Base-by-base conservation (phyloP, 352 stramenopile species). In the Phytophthora nicotianae region DNA sequence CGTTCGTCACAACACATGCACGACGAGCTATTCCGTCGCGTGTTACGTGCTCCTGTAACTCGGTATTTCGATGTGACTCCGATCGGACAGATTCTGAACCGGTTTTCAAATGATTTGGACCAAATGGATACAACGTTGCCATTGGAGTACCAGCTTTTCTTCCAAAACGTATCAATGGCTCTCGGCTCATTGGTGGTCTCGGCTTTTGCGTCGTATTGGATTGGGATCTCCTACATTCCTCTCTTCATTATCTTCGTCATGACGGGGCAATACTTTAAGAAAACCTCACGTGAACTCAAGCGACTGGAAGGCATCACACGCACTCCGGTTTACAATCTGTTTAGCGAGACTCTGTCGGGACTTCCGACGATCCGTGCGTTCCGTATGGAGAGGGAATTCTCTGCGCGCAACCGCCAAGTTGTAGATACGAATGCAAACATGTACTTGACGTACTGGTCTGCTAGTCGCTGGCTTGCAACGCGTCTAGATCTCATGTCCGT, bases 401-500 rank as follows among this genome's bases (percentile, higher is more conserved):
- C 52, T 2, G 11, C 29, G 10, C 62, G 76, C 4, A 86, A 90
- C 56, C 81, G 73, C 38, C 29, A 29, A 10, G 70, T 68, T 10
- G 72, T 87, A 4, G 73, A 84, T 19, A 55, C 58, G 19, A 86
- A 86, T 47, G 60, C 77, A 3, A 74, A 67, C 23, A 55, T 66
- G 55, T 86, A 82, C 53, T 70, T 86, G 21, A 77, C 66, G 26
- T 84, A 77, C 51, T 86, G 77, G 74, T 54, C 64, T 24, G 70
- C 74, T 4, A 70, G 74, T 64, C 97, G 96, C 45, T 99, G 96
- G 96, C 74, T 99, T 4, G 95, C 90, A 13, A 83, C 98, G 29
- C 86, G 97, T 5, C 75, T 99, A 26, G 94, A 90, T 37, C 74
- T 72, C 54, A 41, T 91, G 14, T 83, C 78, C 1, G 81, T 95